These are phyloP conservation scores for Fraxinus platypoda DNA, from an alignment of 305 asterid genomes.

Conservation along the genomic window DNA sequence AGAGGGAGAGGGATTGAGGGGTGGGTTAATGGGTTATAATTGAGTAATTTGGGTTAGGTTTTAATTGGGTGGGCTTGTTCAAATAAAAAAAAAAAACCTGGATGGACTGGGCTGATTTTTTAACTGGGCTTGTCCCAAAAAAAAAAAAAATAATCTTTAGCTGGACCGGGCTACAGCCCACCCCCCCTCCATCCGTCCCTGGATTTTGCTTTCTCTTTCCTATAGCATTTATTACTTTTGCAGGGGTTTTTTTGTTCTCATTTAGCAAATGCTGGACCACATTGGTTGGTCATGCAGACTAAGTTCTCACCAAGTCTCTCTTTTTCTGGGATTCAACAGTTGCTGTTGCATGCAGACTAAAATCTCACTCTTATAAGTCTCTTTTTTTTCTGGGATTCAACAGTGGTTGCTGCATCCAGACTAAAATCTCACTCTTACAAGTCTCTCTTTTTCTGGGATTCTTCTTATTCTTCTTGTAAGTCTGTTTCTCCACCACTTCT, in stretches of 20 bases:
- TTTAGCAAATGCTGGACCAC: conserved; percentile 22
- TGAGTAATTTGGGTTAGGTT: no score
- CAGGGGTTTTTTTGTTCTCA: conserved; percentile 32
- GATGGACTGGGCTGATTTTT: no score
- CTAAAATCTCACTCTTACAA: conserved; percentile 17
- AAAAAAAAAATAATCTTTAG: no score
- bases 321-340: conserved; percentile 11
- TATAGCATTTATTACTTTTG: conserved; percentile 5
- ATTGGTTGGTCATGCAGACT: conserved; percentile 27
- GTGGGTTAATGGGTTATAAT: no score
- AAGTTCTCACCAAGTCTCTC: not conserved
- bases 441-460: conserved; percentile 20
- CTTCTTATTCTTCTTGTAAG: conserved; percentile 16
- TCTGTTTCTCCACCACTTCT: conserved; percentile 6
- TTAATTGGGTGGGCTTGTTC: no score
- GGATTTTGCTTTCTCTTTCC: not conserved
- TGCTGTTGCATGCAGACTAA: conserved; percentile 39
- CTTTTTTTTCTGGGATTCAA: conserved; percentile 18
- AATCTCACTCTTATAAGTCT: conserved; percentile 5
- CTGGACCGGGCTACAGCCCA: no score
- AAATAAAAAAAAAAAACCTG: no score
- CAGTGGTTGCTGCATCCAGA: conserved; percentile 33
- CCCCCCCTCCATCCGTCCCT: no score
- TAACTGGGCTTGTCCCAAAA: no score
- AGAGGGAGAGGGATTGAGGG: no score